Evolutionary conservation across 768 basidiomycete species (phyloP).

Genomic region (Tylopilus balloui): DNA sequence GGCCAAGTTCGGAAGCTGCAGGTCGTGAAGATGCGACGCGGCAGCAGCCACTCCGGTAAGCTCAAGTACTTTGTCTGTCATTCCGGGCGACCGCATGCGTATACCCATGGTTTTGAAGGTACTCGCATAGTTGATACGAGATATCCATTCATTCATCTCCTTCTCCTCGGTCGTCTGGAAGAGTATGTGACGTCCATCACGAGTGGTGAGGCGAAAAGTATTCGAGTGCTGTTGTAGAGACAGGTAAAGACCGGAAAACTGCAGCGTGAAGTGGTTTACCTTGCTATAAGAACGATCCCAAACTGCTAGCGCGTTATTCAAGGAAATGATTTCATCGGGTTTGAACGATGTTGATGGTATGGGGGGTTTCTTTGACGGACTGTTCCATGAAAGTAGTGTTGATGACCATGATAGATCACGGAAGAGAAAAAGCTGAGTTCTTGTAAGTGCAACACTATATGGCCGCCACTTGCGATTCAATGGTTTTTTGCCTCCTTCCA

Average conservation of each 20-base stretch:
- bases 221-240: constrained; percentile 44
- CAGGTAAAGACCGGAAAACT: constrained; percentile 2
- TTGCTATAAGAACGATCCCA: constrained; percentile 73
- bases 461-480: constrained; percentile 82
- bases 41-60: constrained; percentile 84
- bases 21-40: constrained; percentile 72
- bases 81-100: constrained; percentile 68
- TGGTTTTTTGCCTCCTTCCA: constrained; percentile 73
- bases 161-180: constrained; percentile 64
- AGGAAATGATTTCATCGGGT: constrained; percentile 82
- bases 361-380: constrained; percentile 33
- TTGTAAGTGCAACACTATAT: constrained; percentile 82
- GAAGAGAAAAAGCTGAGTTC: constrained; percentile 88
- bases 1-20: constrained; percentile 37
- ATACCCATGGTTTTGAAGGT: constrained; percentile 84
- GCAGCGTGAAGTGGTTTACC: constrained; percentile 40
- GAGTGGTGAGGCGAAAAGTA: constrained; percentile 73
- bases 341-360: constrained; percentile 47
- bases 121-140: constrained; percentile 89
- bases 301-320: constrained; percentile 76
- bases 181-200: constrained; percentile 76
- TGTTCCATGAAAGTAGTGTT: constrained; percentile 42
- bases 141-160: constrained; percentile 88
- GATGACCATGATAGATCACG: constrained; percentile 61
- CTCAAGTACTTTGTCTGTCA: constrained; percentile 67